Base-by-base conservation (phyloP, 768 basidiomycete species). In the Hortiboletus flavorubellus region DNA sequence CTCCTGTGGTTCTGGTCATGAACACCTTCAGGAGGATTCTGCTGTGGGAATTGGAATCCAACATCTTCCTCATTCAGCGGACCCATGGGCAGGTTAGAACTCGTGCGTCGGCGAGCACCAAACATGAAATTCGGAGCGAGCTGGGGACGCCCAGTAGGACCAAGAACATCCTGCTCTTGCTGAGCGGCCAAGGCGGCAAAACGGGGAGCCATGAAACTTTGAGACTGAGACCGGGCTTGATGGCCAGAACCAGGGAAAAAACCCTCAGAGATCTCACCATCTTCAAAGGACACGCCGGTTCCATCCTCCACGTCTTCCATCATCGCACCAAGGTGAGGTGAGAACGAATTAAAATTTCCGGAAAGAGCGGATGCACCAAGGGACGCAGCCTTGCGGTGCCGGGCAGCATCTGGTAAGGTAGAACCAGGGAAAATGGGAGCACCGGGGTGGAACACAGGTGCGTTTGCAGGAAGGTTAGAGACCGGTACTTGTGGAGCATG, bases 111-210 rank as follows among this genome's bases (percentile, higher is more conserved):
- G 61, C 75, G 75, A 53, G 85, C 83, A 46, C 93, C 94, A 69
- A 95, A 97, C 79, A 87, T 92, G 73, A 97, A 96, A 46, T 80
- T 78, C n/a, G 93, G 93, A 11, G 92, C 91, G 38, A 95, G 82
- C 68, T 94, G 92, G 38, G 92, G 93, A 58, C 93, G 85, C 43
- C 91, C 87, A 30, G 87, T 81, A 15, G 90, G 83, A 33, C 90
- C 86, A 47, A 88, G 63, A 53, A 75, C 42, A 58, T 89, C 84
- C 39, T 64, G 63, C 58, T 91, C 85, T 68, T 88, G 86, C 62
- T 86, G 87, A 35, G 81, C 84, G 38, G 85, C 89, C 62, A 86
- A 78, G 52, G 85, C 90, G 16, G 86, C 90, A 66, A 96, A 96
- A 26, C 94, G 86, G 30, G 94, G 94, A 41, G 93, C 88, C 65